These are phyloP conservation scores for Tolypocladium amazonense DNA, from an alignment of 2,329 filamentous ascomycete genomes.

Conservation along the genomic window DNA sequence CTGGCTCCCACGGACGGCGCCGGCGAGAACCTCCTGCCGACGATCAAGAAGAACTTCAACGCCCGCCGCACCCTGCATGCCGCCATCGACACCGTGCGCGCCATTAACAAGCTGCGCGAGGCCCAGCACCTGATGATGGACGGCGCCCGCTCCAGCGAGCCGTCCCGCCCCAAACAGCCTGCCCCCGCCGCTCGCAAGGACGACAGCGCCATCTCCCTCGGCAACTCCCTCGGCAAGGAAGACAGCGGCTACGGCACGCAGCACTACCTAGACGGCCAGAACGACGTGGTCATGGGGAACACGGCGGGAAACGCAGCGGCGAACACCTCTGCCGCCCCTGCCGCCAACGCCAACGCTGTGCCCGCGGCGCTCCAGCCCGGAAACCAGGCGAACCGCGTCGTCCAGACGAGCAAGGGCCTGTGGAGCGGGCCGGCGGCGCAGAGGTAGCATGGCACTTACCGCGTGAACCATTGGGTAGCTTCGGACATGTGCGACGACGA, in stretches of 20 bases:
- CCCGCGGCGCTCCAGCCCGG: conserved; percentile 45
- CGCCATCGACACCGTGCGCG: conserved; percentile 59
- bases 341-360: conserved; percentile 14
- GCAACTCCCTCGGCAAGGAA: conserved; percentile 14
- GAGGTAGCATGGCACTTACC: conserved; percentile 8
- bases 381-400: conserved; percentile 41
- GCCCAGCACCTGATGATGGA: conserved; percentile 53
- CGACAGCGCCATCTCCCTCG: conserved; percentile 32
- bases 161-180: conserved; percentile 22
- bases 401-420: conserved; percentile 54
- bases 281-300: conserved; percentile 39
- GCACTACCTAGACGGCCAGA: conserved; percentile 25
- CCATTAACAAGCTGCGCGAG: conserved; percentile 61
- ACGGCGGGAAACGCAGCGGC: conserved; percentile 13
- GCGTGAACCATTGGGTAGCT: background rate
- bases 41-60: conserved; percentile 67
- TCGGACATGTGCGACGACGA: background rate
- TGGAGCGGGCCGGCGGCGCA: conserved; percentile 34
- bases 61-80: conserved; percentile 57
- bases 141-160: conserved; percentile 42
- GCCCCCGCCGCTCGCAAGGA: conserved; percentile 21
- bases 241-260: conserved; percentile 41
- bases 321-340: background rate
- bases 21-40: conserved; percentile 54
- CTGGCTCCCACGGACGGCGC: conserved; percentile 34